These are phyloP conservation scores for Trichoderma sp. DNA, from an alignment of 2,329 filamentous ascomycete genomes.

Conservation along the genomic window DNA sequence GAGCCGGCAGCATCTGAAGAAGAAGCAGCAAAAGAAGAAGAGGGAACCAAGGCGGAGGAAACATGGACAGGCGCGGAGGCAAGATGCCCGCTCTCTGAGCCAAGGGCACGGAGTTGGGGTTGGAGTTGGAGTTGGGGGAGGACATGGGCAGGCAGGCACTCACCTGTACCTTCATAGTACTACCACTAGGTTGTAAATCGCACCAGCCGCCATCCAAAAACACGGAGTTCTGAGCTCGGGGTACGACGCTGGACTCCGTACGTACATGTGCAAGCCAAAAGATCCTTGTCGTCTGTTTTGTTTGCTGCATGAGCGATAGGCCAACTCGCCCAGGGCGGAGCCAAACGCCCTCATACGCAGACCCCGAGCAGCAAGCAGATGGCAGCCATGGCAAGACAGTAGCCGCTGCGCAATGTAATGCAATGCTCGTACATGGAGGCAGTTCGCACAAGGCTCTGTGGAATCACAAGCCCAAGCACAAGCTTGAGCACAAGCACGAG, in stretches of 20 bases:
- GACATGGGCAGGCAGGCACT: slow-evolving; percentile 1
- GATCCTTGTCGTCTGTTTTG: not conserved
- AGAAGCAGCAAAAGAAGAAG: too few relatives aligned
- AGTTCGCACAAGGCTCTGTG: slow-evolving; percentile 1
- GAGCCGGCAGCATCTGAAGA: not conserved
- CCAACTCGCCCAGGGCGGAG: not conserved
- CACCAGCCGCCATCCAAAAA: not conserved
- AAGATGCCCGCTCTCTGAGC: not conserved
- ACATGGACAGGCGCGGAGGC: not conserved
- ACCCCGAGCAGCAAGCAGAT: not conserved
- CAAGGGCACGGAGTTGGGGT: not conserved
- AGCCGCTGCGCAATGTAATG: not conserved
- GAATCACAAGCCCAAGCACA: not conserved
- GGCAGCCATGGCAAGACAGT: not conserved
- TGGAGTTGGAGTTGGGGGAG: not conserved
- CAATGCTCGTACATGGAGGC: not conserved
- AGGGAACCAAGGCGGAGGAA: not conserved
- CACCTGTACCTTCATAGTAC: too few relatives aligned
- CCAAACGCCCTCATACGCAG: not conserved
- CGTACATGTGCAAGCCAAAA: not conserved
- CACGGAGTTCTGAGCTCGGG: not conserved
- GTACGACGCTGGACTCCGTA: not conserved
- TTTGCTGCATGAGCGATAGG: slow-evolving; percentile 8
- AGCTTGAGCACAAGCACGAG: not conserved
- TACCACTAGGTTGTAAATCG: too few relatives aligned